phyloP scores from a whole-genome alignment of 2,329 filamentous ascomycete species.

The Seiridium cupressi region DNA sequence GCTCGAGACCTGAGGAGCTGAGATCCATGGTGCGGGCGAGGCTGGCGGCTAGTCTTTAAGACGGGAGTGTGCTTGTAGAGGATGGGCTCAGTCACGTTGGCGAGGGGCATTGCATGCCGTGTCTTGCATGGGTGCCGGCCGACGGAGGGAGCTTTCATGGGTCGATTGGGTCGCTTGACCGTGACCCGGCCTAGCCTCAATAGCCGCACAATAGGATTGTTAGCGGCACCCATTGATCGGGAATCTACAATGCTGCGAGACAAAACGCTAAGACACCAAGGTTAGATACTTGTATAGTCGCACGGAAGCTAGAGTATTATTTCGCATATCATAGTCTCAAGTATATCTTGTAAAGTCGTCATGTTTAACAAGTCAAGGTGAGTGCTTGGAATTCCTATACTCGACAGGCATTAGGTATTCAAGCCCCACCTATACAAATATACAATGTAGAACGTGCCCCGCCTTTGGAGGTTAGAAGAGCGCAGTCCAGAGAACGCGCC shows the following conservation, averaged over 20 bases:
- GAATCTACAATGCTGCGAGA: not conserved
- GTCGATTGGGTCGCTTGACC: not conserved
- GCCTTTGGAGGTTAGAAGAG: too few relatives aligned
- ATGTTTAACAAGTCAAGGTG: too few relatives aligned
- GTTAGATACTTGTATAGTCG: not conserved
- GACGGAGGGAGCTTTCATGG: not conserved
- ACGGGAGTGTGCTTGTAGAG: not conserved
- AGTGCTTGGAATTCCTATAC: too few relatives aligned
- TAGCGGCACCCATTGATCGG: not conserved
- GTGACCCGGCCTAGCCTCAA: not conserved
- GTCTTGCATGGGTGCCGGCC: not conserved
- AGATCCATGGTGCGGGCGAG: not conserved
- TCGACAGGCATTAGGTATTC: too few relatives aligned
- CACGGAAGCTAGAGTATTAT: too few relatives aligned
- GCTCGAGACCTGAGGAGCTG: not conserved
- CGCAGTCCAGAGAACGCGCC: too few relatives aligned
- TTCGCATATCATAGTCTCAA: too few relatives aligned
- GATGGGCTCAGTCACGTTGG: not conserved
- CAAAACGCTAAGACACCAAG: not conserved
- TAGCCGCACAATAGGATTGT: not conserved
- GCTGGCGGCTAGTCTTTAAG: not conserved
- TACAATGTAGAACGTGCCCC: too few relatives aligned
- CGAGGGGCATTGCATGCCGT: not conserved
- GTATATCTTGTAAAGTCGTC: too few relatives aligned
- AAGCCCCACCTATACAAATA: too few relatives aligned